Base-by-base conservation (phyloP, 345 rosid genomes). In the Eucalyptus camaldulensis region DNA sequence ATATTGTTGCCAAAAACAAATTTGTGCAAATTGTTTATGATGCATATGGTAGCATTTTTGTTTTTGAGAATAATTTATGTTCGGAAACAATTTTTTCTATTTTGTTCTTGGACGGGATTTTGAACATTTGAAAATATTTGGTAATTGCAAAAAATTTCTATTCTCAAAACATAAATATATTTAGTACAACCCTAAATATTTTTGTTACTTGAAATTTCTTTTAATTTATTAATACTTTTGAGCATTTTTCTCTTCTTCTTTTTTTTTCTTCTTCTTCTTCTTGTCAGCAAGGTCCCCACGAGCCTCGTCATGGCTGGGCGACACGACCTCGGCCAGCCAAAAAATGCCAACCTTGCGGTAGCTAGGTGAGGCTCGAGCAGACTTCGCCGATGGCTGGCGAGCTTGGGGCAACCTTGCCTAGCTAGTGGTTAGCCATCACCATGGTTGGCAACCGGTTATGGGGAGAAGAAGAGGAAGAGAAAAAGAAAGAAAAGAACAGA, bases 381-480 rank as follows among this genome's bases (percentile, higher is more conserved):
- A 53, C 58, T 53, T 8, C 0, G 24, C 0, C 0, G 1, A 2
- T 53, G 58, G 5, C 2, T 0, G 4, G 58, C 2, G 0, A 53
- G 24, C 24, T 53, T 53, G 10, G 10, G 58, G 1, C 24, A 0
- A 53, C 58, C 5, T 53, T 0, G 0, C 58, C 4, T 53, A 1
- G 58, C 24, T 0, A 53, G 1, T 53, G 56, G 56, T 53, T 10
- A 19, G 0, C 56, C 24, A 53, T 53, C 56, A 53, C 56, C 24
- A 7, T 17, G 56, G 56, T 2, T 19, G 2, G 24, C 56, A 53
- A 53, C 4, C 1, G 0, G 2, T 19, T 53, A 53, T 1, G 56
- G 2, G 56, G 10, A 17, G 56, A 53, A 53, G 10, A 17, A 2
- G 4, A 19, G 24, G 56, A 17, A 53, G 10, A 53, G 22, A 51